phyloP scores from a whole-genome alignment of 2,329 filamentous ascomycete genomes.

The Lachnellula subtilissima region DNA sequence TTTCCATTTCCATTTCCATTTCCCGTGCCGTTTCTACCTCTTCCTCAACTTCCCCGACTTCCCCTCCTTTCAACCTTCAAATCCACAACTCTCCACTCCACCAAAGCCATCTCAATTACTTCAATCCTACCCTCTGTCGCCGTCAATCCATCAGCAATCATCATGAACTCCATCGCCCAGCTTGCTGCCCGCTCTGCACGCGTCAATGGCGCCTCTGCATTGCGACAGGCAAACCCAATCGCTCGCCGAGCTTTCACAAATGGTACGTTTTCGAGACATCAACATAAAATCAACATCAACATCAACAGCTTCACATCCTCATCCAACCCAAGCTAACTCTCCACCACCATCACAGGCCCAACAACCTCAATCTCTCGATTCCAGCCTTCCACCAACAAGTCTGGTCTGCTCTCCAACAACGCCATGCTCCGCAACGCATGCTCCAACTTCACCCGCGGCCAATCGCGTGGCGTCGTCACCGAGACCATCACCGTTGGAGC shows the following conservation, averaged over 20 bases:
- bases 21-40: too few relatives aligned
- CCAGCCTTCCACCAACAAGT: slow-evolving; percentile 16
- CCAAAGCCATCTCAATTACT: too few relatives aligned
- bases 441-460: slow-evolving; percentile 20
- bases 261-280: slow-evolving; percentile 12
- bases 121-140: too few relatives aligned
- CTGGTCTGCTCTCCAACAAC: slow-evolving; percentile 23
- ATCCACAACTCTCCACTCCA: too few relatives aligned
- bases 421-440: slow-evolving; percentile 21
- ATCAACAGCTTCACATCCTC: slow-evolving; percentile 9
- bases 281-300: too few relatives aligned
- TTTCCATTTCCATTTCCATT: too few relatives aligned
- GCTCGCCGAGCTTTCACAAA: slow-evolving; percentile 26
- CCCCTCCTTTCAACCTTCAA: too few relatives aligned
- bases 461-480: slow-evolving; percentile 23
- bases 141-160: slow-evolving; percentile 19
- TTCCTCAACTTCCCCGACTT: too few relatives aligned
- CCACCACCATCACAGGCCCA: slow-evolving; percentile 11
- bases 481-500: slow-evolving; percentile 25
- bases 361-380: slow-evolving; percentile 24
- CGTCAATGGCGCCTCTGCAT: slow-evolving; percentile 21
- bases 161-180: slow-evolving; percentile 25
- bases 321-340: slow-evolving; percentile 11
- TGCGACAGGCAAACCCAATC: slow-evolving; percentile 22
- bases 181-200: slow-evolving; percentile 21